Evolutionary conservation across 2,329 filamentous ascomycete species (phyloP).

Genomic region (Aspergillus sclerotialis): DNA sequence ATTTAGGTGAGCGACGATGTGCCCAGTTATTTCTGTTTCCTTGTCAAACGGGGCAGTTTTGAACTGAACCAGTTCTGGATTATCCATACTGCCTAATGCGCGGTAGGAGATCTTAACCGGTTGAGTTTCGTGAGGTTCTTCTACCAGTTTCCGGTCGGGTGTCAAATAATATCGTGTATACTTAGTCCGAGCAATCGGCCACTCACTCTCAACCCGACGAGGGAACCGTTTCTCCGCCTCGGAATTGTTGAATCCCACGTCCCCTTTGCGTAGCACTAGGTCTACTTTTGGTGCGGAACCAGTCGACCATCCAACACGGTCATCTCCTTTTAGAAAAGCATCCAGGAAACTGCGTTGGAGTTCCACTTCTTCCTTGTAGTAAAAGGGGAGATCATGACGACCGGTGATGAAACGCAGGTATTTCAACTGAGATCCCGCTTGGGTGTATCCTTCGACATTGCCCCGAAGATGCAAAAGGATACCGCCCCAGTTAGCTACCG

Average conservation of each 20-base stretch:
- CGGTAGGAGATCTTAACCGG: constrained; percentile 48
- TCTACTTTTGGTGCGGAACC: constrained; percentile 56
- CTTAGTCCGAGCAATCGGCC: constrained; percentile 60
- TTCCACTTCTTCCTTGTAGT: constrained; percentile 62
- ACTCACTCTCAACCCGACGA: constrained; percentile 53
- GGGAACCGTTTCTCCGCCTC: constrained; percentile 51
- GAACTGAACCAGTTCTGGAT: constrained; percentile 52
- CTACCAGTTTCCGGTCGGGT: constrained; percentile 37
- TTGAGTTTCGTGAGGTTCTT: constrained; percentile 16
- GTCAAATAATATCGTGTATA: constrained; percentile 59
- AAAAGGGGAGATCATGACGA: constrained; percentile 65
- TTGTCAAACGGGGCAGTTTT: constrained; percentile 49
- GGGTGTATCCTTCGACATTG: constrained; percentile 59
- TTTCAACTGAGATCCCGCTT: constrained; percentile 60
- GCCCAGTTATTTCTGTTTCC: constrained; percentile 64
- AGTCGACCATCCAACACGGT: constrained; percentile 38
- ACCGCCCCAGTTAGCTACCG: constrained; percentile 65
- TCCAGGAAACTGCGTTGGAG: constrained; percentile 62
- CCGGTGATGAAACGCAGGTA: constrained; percentile 65
- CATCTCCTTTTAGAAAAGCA: constrained; percentile 63
- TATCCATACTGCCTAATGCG: constrained; percentile 52
- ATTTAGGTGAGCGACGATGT: constrained; percentile 58
- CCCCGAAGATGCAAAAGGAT: constrained; percentile 63
- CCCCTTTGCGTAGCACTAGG: constrained; percentile 57
- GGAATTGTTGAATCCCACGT: constrained; percentile 61